phyloP scores from a whole-genome alignment of 176 grass and related monocot genomes.

The Triticum aestivum region DNA sequence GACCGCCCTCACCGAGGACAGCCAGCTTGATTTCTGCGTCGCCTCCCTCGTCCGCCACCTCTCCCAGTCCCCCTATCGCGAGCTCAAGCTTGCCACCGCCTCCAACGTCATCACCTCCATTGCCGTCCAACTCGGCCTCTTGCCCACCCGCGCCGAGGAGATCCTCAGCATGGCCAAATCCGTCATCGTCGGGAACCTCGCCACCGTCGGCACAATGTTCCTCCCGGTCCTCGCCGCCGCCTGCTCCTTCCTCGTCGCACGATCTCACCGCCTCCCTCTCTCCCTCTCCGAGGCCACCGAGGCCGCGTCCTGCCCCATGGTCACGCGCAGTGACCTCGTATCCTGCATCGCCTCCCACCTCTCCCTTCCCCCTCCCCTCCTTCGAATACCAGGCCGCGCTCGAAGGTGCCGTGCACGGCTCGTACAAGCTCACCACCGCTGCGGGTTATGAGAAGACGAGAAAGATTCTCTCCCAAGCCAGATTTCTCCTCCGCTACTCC shows the following conservation, averaged over 20 bases:
- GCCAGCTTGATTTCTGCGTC: conserved; percentile 19
- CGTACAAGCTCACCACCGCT: conserved; percentile 3
- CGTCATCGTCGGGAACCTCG: conserved; percentile 41
- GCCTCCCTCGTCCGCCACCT: conserved; percentile 7
- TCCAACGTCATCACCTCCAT: conserved; percentile 8
- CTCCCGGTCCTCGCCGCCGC: conserved; percentile 47
- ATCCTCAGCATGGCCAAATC: conserved; percentile 32
- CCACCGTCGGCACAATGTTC: conserved; percentile 24
- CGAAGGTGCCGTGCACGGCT: conserved; percentile 31
- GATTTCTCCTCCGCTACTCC: conserved; percentile 55
- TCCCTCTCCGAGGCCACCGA: conserved; percentile 48
- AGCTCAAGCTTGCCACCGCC: conserved; percentile 39
- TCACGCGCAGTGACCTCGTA: conserved; percentile 36
- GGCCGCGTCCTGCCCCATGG: conserved; percentile 15
- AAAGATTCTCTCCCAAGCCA: conserved; percentile 43
- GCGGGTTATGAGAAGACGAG: conserved; percentile 28
- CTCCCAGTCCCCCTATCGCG: conserved; percentile 33
- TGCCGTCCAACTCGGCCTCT: conserved; percentile 39
- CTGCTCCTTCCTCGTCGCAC: conserved; percentile 47
- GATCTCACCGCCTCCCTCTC: conserved; percentile 47
- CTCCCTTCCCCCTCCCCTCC: conserved; percentile 33
- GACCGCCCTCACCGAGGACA: conserved; percentile 18
- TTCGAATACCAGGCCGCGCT: conserved; percentile 40
- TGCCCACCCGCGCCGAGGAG: conserved; percentile 12
- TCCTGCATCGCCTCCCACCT: conserved; percentile 44